A percentile compares a stretch with the other conserved stretches of the same genome.
Conservation (phyloP, 108 stramenopile genomes). For the Nannochloropsis gaditana region DNA sequence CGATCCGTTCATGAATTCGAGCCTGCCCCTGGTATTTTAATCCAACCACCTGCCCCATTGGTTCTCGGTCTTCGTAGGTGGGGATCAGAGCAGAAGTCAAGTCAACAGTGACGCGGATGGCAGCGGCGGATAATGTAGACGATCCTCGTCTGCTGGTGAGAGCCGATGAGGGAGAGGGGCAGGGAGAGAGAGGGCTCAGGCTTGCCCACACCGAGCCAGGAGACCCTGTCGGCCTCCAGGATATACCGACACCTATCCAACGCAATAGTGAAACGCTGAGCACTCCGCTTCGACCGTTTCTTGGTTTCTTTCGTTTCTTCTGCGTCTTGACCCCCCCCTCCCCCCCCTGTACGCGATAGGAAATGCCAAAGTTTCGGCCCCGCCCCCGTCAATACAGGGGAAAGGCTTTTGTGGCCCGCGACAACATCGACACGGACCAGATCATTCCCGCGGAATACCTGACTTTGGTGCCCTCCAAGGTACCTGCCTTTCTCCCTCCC, state of each 20-base stretch:
- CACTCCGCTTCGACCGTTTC: too few relatives aligned
- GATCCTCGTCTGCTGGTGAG: not conserved
- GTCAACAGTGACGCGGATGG: not conserved
- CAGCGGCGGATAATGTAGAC: not conserved
- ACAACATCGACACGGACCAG: conserved; percentile 47
- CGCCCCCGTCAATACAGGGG: conserved; percentile 36
- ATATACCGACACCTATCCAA: too few relatives aligned
- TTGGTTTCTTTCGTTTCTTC: not conserved
- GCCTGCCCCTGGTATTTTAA: too few relatives aligned
- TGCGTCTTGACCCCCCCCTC: not conserved
- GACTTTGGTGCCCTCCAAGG: conserved; percentile 45
- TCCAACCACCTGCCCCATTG: too few relatives aligned
- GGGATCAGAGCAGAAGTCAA: not conserved
- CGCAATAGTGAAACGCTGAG: too few relatives aligned
- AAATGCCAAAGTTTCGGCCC: conserved; percentile 35
- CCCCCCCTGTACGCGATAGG: not conserved
- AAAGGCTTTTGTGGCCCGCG: conserved; percentile 36
- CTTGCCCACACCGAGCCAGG: too few relatives aligned
- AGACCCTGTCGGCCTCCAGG: too few relatives aligned
- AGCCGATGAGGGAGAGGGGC: not conserved
- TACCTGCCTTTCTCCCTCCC: not conserved
- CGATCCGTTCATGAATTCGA: too few relatives aligned
- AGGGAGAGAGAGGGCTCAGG: not conserved
- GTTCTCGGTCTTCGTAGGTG: not conserved
- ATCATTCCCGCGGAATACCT: conserved; percentile 47